Evolutionary conservation across 1,139 yeast genomes (phyloP), one percentile per base, ranked within the genome.

Genomic region (Debaryomyces coudertii): DNA sequence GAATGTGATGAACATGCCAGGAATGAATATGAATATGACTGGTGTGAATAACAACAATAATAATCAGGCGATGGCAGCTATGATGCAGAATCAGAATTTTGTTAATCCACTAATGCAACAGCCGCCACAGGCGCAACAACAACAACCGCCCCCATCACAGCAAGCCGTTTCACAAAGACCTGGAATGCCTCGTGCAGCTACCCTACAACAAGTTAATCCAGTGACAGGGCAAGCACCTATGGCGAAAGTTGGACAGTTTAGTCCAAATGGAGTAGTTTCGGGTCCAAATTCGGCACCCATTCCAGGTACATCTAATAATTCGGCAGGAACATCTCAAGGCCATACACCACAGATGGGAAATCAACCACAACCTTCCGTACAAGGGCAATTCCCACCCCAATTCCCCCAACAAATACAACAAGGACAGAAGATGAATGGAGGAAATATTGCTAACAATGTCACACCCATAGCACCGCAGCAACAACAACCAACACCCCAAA

Each of bases 281-380:
- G 60, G 62, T 2, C 65, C 67, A 2, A 61, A 56, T 47, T 60
- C 68, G 2, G 68, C 66, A 4, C 67, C 66, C 2, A 44, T 63
- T 22, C 62, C 66, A 1, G 51, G 49, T 14, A 46, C 62, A 8
- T 37, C 47, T 9, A 47, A 49, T 5, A 55, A 50, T 18, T 58
- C 65, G 5, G 59, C 57, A 1, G 61, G 60, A 1, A 55, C 54
- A 28, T 61, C 69, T 7, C 61, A 56, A 27, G 60, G 57, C 5
- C 68, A 61, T 30, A 64, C 70, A 1, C 72, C 70, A 1, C 71
- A 61, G 40, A 58, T 66, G 60, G 55, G 56, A 5, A 56, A 55
- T 41, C 67, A 58, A 43, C 54, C 62, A 4, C 65, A 56, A 44
- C 66, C 68, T 1, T 51, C 47, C 15, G 20, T 41, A 11, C 47